These are phyloP conservation scores for Acanthamoeba culbertsoni DNA, from an alignment of 208 protist genomes.

Conservation along the genomic window DNA sequence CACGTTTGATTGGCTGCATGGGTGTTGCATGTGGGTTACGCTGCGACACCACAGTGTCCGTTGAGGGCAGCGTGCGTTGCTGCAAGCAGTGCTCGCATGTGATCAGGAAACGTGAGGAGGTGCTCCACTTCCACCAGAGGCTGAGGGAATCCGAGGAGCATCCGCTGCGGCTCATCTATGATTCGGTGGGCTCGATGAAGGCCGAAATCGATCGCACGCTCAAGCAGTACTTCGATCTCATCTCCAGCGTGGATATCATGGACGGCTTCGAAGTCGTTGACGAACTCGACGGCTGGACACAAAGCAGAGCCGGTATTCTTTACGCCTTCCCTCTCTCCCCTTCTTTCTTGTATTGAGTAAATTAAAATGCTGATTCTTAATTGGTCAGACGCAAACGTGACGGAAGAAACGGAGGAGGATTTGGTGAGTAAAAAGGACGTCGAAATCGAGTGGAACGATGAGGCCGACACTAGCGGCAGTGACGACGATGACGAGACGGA, in stretches of 20 bases:
- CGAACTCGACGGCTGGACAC: not conserved
- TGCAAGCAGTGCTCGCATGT: constrained; percentile 9
- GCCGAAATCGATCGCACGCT: not conserved
- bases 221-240: constrained; percentile 13
- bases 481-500: not conserved
- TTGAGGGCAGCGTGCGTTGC: constrained; percentile 41
- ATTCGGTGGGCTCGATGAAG: constrained; percentile 5
- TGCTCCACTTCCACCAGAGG: constrained; percentile 42
- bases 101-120: not conserved
- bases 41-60: not conserved
- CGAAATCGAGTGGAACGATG: not conserved
- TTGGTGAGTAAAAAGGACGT: not conserved
- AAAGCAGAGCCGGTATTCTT: not conserved
- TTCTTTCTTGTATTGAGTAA: too few relatives aligned
- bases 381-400: not conserved
- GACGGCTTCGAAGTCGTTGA: constrained; percentile 9
- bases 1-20: not conserved
- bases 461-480: too few relatives aligned
- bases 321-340: too few relatives aligned
- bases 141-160: not conserved
- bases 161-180: not conserved
- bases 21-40: not conserved
- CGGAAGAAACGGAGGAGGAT: not conserved
- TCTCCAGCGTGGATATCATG: constrained; percentile 47
- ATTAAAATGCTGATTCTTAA: too few relatives aligned